These are phyloP conservation scores for Sphaerostilbella broomeana DNA, from an alignment of 2,329 filamentous ascomycete species.

Conservation along the genomic window DNA sequence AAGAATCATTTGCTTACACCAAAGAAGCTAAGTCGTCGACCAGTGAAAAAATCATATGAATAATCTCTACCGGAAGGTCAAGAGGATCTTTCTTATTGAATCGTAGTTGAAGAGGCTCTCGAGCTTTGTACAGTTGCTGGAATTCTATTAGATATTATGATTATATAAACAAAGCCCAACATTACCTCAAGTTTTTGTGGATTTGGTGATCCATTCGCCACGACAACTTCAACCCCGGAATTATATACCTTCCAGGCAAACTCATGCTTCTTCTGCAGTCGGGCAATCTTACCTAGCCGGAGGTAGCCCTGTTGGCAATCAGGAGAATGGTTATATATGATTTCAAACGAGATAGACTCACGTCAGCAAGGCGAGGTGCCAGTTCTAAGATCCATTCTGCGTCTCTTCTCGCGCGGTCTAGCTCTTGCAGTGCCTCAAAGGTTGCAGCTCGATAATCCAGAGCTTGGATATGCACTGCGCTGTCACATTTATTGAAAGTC, in stretches of 20 bases:
- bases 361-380: slow-evolving; percentile 34
- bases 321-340: slow-evolving; percentile 1
- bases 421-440: slow-evolving; percentile 32
- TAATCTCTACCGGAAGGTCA: slow-evolving; percentile 30
- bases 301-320: slow-evolving; percentile 32
- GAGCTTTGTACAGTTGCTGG: slow-evolving; percentile 29
- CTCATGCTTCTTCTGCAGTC: slow-evolving; percentile 30
- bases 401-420: slow-evolving; percentile 32
- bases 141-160: not conserved
- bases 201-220: slow-evolving; percentile 20
- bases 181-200: slow-evolving; percentile 30
- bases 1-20: no score
- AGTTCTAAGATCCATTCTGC: slow-evolving; percentile 39
- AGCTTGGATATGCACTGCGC: slow-evolving; percentile 32
- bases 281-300: slow-evolving; percentile 34
- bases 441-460: slow-evolving; percentile 36
- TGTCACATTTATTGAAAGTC: slow-evolving; percentile 34
- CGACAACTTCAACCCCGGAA: slow-evolving; percentile 31
- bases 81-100: slow-evolving; percentile 31
- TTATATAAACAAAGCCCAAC: not conserved
- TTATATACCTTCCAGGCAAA: slow-evolving; percentile 36
- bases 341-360: slow-evolving; percentile 17
- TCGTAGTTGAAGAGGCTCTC: slow-evolving; percentile 29
- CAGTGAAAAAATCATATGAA: slow-evolving; percentile 32
- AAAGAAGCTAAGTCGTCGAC: slow-evolving; percentile 27